Evolutionary conservation across 2,329 filamentous ascomycete genomes (phyloP).

Genomic region (Aureobasidium uvarum): DNA sequence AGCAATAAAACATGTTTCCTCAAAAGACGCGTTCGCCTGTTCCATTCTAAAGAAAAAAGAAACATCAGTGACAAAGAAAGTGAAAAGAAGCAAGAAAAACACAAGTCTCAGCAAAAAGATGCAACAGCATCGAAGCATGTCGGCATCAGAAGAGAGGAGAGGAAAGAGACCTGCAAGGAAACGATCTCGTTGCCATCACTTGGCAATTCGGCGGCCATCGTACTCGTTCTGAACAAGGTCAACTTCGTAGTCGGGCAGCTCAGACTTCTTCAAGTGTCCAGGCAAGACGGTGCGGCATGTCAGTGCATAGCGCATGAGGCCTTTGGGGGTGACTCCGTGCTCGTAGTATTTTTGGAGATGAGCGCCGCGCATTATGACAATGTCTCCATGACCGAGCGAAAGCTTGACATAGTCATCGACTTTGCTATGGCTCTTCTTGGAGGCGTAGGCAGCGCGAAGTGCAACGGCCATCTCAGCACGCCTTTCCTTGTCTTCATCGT

Average conservation of each 20-base stretch:
- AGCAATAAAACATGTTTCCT: background rate
- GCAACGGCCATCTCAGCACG: conserved; percentile 41
- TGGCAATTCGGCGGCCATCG: conserved; percentile 35
- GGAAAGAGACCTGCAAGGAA: background rate
- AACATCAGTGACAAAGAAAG: background rate
- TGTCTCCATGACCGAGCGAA: conserved; percentile 60
- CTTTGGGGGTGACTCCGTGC: conserved; percentile 55
- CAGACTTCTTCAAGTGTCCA: conserved; percentile 42
- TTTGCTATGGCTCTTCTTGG: conserved; percentile 33
- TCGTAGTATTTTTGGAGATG: conserved; percentile 61
- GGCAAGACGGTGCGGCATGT: conserved; percentile 56
- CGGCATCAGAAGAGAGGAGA: background rate
- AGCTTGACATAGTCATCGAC: conserved; percentile 42
- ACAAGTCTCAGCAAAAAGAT: background rate
- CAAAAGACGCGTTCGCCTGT: background rate
- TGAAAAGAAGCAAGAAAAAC: background rate
- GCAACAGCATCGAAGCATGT: background rate
- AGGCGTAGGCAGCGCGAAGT: conserved; percentile 34
- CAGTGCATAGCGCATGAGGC: conserved; percentile 56
- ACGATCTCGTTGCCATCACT: background rate
- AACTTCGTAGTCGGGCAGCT: conserved; percentile 43
- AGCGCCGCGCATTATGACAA: conserved; percentile 62
- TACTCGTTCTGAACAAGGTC: conserved; percentile 39
- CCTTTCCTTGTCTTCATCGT: conserved; percentile 31
- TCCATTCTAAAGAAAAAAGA: background rate